Evolutionary conservation across 1,284 basidiomycete species (phyloP), one percentile per base, ranked within the genome.

Genomic region (Leccinum fallax): DNA sequence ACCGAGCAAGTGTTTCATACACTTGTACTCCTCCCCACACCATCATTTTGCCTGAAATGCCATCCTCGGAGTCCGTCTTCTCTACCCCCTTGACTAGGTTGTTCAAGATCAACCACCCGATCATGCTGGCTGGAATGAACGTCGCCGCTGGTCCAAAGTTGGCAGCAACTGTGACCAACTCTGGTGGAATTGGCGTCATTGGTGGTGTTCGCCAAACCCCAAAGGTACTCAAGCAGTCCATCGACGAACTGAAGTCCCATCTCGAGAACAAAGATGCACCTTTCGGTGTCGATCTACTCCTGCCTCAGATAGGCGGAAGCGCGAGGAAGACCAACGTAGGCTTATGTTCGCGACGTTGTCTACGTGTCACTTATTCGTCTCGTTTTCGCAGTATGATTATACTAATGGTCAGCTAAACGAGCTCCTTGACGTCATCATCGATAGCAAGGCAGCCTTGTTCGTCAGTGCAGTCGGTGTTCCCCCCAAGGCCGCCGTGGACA

Each of bases 391-490:
- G 87, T 84, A 85, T 66, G 90, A 92, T 69, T 92, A 92, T 69
- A 92, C 91, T 11, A 83, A 85, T 32, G 93, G 93, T 4, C 86
- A 92, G 66, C 81, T 93, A 1, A 80, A 85, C 21, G 87, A 89
- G 63, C 83, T 95, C 34, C 85, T 91, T 54, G 87, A 93, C 63
- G 86, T 95, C 56, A 90, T 95, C 65, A 92, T 95, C 71, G 81
- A 85, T 67, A 85, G 85, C 72, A 88, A 87, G 65, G 87, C 89
- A 0, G 81, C 87, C 34, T 79, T 95, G 38, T 95, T 95, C 66
- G 92, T 95, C 10, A 93, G 89, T 64, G 93, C 92, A 7, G 83
- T 93, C 26, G 93, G 93, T 59, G 92, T 95, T 2, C 93, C 94
- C 10, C 92, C 93, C 1, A 92, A 87, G 71, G 84, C 87, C 71